phyloP scores from a whole-genome alignment of 2,329 filamentous ascomycete species.

The Torrubiella hemipterigena region DNA sequence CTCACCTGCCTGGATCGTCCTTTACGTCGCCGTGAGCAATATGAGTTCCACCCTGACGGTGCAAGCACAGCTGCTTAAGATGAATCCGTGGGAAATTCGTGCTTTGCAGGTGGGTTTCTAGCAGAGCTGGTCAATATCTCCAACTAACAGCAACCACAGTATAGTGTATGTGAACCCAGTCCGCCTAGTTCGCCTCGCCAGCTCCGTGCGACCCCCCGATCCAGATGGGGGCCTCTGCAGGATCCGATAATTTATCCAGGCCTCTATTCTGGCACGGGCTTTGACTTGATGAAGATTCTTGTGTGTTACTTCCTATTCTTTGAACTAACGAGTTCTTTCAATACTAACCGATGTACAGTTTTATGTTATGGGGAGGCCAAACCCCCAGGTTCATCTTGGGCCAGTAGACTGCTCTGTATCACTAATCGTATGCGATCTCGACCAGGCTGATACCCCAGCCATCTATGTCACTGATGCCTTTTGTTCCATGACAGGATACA shows the following conservation, averaged over 20 bases:
- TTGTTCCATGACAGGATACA: conserved; percentile 67
- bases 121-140: no score
- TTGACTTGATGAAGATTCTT: conserved; percentile 43
- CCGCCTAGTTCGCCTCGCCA: not conserved
- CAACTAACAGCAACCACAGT: no score
- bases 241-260: conserved; percentile 43
- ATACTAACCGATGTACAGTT: conserved; percentile 19
- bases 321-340: not conserved
- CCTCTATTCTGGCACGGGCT: conserved; percentile 41
- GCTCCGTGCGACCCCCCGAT: no score
- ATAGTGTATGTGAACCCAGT: not conserved
- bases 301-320: conserved; percentile 21
- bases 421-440: conserved; percentile 70
- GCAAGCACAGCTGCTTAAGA: conserved; percentile 1
- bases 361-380: conserved; percentile 56
- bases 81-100: conserved; percentile 16
- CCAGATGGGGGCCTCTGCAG: conserved; percentile 16
- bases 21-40: no score
- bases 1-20: no score
- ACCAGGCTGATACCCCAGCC: conserved; percentile 62
- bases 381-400: conserved; percentile 68
- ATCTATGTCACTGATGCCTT: conserved; percentile 79
- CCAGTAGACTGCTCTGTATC: conserved; percentile 76
- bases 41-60: no score
- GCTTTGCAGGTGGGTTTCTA: conserved; percentile 19